Base-by-base conservation (phyloP, 495 filamentous ascomycete species). In the Aspergillus mulundensis region DNA sequence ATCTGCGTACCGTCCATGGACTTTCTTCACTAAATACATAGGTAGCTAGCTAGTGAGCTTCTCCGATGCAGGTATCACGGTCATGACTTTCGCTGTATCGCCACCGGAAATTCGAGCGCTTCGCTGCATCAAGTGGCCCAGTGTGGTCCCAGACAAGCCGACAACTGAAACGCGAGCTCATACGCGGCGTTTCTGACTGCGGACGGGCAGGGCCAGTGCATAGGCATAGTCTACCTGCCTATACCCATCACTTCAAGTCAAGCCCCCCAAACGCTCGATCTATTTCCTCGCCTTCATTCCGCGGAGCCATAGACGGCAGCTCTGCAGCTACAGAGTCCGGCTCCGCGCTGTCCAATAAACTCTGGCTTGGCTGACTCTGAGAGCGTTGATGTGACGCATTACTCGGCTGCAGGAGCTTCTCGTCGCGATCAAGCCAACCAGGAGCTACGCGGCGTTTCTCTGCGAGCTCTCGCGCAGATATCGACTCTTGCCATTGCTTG, bases 391-490 rank as follows among this genome's bases (percentile, higher is more conserved):
- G 62, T 15, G 24, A 32, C 32, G 67, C 54, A 30, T 65, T 61
- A 41, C 58, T 70, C 5, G 94, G 94, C 73, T 92, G 84, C 44
- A 98, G 69, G 52, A 98, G 72, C 62, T 88, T 82, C 66, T 88
- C 86, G 24, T 96, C 89, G 34, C 89, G 87, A 68, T 98, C 94
- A 63, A 98, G 71, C 89, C 93, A 98, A 1, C 94, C 94, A 15
- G 94, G 94, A 39, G 94, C 94, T 32, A 96, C 79, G 18, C 91
- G 78, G 50, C 94, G 71, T 79, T 96, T 96, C 81, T 97, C 94
- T 32, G 89, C 90, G 53, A 98, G 73, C 54, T 97, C 94, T 46
- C 87, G 79, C 47, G 89, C 84, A 42, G 72, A 70, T 56, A 93
- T 86, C 3, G 77, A 74, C 59, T 84, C 81, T 61, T 93, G 86